A percentile compares a stretch with the other conserved stretches of the same genome.
Conservation (phyloP, 2,329 filamentous ascomycete genomes). For the Malbranchea zuffiana region DNA sequence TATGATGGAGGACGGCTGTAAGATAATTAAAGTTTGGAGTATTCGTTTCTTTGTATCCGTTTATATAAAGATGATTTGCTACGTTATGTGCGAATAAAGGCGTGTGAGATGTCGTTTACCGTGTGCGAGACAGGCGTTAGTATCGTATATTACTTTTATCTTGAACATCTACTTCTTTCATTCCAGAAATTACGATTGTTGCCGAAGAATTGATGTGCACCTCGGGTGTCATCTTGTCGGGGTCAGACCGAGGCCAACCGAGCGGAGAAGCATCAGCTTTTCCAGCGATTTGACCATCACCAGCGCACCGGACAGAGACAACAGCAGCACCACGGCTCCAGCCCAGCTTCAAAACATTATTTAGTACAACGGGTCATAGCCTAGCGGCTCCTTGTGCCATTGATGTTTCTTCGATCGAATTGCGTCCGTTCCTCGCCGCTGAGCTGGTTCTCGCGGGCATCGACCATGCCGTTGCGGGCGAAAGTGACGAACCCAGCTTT, state of each 20-base stretch:
- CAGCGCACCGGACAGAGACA: conserved; percentile 1
- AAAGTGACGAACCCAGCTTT: conserved; percentile 56
- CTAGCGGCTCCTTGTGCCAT: conserved; percentile 15
- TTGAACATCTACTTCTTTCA: too few relatives aligned
- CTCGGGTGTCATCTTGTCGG: too few relatives aligned
- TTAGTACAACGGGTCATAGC: background rate
- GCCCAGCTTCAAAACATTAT: background rate
- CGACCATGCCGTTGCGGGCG: conserved; percentile 67
- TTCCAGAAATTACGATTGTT: too few relatives aligned
- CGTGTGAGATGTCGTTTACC: too few relatives aligned
- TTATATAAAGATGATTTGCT: too few relatives aligned
- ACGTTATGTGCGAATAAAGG: too few relatives aligned
- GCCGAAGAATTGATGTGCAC: too few relatives aligned
- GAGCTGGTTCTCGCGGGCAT: conserved; percentile 38
- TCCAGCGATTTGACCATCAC: conserved; percentile 7
- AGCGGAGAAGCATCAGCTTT: conserved; percentile 15
- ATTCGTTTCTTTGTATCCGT: too few relatives aligned
- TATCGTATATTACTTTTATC: too few relatives aligned
- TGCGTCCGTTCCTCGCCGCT: conserved; percentile 31
- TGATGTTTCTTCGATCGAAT: conserved; percentile 36
- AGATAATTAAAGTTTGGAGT: too few relatives aligned
- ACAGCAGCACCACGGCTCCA: background rate
- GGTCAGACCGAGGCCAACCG: conserved; percentile 22
- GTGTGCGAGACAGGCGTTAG: too few relatives aligned
- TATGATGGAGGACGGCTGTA: too few relatives aligned